These are phyloP conservation scores for Boletus huronensis DNA, from an alignment of 768 basidiomycete genomes.

Conservation along the genomic window DNA sequence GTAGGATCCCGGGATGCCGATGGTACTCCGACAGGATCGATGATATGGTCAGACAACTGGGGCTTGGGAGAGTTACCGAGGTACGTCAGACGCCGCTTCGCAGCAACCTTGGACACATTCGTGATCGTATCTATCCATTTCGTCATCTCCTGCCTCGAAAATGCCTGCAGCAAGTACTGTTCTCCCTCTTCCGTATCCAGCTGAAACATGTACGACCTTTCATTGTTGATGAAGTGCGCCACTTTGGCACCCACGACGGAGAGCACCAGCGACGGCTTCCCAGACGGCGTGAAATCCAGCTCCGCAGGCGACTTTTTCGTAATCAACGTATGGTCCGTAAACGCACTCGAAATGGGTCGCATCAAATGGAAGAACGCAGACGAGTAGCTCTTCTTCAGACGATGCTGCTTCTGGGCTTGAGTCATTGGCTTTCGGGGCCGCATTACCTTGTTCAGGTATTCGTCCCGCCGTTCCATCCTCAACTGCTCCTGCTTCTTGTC, in stretches of 20 bases:
- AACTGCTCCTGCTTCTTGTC: constrained; percentile 77
- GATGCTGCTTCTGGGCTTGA: constrained; percentile 65
- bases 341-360: constrained; percentile 86
- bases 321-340: constrained; percentile 54
- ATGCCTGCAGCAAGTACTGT: constrained; percentile 74
- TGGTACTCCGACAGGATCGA: constrained; percentile 46
- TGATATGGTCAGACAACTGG: constrained; percentile 69
- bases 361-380: constrained; percentile 79
- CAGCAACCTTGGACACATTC: constrained; percentile 66
- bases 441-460: constrained; percentile 74
- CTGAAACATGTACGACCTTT: constrained; percentile 79
- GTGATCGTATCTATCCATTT: constrained; percentile 77
- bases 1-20: constrained; percentile 65
- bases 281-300: constrained; percentile 67
- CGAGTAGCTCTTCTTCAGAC: constrained; percentile 87
- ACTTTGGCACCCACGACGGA: constrained; percentile 72
- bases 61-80: constrained; percentile 73
- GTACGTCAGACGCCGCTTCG: constrained; percentile 78
- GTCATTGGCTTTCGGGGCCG: constrained; percentile 47
- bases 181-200: constrained; percentile 87
- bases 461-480: constrained; percentile 69
- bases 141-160: constrained; percentile 64
- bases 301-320: constrained; percentile 64
- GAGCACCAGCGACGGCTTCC: constrained; percentile 73
- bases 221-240: constrained; percentile 70